A percentile compares a stretch with the other conserved stretches of the same genome.
phyloP scores from a whole-genome alignment of 2,329 filamentous ascomycete species.

The Pyricularia grisea region DNA sequence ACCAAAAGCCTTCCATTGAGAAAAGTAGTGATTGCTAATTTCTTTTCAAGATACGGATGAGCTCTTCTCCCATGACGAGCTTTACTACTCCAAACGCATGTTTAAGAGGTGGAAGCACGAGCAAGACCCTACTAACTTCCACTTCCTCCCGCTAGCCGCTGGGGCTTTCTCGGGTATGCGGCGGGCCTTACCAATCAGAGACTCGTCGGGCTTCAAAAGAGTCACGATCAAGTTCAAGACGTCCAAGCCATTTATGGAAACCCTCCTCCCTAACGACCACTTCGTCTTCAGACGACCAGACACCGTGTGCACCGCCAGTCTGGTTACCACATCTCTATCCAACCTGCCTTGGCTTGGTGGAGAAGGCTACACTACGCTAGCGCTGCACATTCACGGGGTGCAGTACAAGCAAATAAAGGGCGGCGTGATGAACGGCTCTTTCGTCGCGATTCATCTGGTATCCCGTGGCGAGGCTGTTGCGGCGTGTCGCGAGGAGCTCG shows the following conservation, averaged over 20 bases:
- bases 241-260: conserved; percentile 36
- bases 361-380: conserved; percentile 45
- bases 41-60: conserved; percentile 31
- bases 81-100: conserved; percentile 39
- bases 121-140: conserved; percentile 20
- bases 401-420: conserved; percentile 39
- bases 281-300: conserved; percentile 32
- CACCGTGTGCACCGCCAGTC: conserved; percentile 33
- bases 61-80: conserved; percentile 51
- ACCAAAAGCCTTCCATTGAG: not conserved
- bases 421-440: conserved; percentile 25
- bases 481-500: conserved; percentile 49
- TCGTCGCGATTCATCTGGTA: too few species aligned
- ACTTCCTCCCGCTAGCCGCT: conserved; percentile 33
- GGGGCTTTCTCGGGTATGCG: too few species aligned
- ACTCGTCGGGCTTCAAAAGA: conserved; percentile 25
- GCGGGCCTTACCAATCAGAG: not conserved
- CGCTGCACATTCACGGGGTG: conserved; percentile 54
- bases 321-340: conserved; percentile 30
- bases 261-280: conserved; percentile 30
- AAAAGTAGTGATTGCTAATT: conserved; percentile 11
- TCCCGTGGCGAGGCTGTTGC: conserved; percentile 47
- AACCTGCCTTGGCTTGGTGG: conserved; percentile 54
- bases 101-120: conserved; percentile 40
- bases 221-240: conserved; percentile 40